Conservation (phyloP, 208 protist species). For the Trypanosoma boissoni region DNA sequence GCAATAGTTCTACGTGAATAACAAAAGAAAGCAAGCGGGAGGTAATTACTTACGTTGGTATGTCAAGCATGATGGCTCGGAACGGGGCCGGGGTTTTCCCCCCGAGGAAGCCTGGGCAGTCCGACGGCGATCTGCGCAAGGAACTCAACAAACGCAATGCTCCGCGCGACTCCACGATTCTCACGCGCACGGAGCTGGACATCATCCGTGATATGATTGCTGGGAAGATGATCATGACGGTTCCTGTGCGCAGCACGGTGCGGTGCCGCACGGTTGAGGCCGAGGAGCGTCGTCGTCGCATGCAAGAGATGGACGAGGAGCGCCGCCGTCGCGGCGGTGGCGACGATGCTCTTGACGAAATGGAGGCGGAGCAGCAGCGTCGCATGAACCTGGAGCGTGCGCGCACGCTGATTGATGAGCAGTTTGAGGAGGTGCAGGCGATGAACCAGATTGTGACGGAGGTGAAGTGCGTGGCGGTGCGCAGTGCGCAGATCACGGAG, state of each 20-base stretch:
- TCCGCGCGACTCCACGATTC: slow-evolving; percentile 68
- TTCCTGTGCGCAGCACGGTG: slow-evolving; percentile 7
- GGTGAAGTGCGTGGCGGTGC: slow-evolving; percentile 88
- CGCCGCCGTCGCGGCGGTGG: slow-evolving; percentile 35
- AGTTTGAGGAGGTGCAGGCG: slow-evolving; percentile 90
- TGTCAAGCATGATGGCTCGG: slow-evolving; percentile 22
- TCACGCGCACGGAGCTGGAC: slow-evolving; percentile 80
- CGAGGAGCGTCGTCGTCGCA: slow-evolving; percentile 67
- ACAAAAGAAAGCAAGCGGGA: no score
- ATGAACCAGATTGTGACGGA: slow-evolving; percentile 93
- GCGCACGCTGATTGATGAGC: slow-evolving; percentile 74
- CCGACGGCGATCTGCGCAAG: slow-evolving; percentile 75
- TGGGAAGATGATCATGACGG: slow-evolving; percentile 30
- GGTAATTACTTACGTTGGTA: not conserved
- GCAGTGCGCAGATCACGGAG: slow-evolving; percentile 89
- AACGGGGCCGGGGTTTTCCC: slow-evolving; percentile 58
- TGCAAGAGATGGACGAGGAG: slow-evolving; percentile 82
- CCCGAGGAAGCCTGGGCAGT: slow-evolving; percentile 54
- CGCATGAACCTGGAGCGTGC: slow-evolving; percentile 77
- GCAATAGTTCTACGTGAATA: no score
- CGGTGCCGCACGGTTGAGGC: slow-evolving; percentile 30
- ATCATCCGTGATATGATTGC: slow-evolving; percentile 74
- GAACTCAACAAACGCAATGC: slow-evolving; percentile 72
- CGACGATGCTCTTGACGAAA: slow-evolving; percentile 71
- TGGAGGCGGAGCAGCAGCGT: slow-evolving; percentile 72